Percentiles rank a stretch among this genome's conserved stretches.
Evolutionary conservation across 306 rosid genomes (phyloP).

Genomic region (Albizia julibrissin): DNA sequence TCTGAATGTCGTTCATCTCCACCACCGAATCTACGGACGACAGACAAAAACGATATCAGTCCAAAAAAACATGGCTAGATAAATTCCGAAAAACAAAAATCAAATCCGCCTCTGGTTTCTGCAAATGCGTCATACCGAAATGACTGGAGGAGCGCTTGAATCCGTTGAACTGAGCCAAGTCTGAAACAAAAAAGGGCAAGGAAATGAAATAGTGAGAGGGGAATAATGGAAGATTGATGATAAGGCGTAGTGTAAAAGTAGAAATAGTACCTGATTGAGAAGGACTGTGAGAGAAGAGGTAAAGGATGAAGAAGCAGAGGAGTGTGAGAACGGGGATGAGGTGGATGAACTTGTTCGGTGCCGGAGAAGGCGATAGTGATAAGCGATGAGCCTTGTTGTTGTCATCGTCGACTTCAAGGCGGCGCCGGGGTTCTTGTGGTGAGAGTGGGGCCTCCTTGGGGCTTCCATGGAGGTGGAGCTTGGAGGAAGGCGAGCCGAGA

Average conservation of each 20-base stretch:
- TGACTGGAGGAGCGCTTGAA: slow-evolving; percentile 40
- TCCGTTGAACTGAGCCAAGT: slow-evolving; percentile 68
- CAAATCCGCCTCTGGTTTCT: not conserved
- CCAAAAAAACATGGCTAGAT: not conserved
- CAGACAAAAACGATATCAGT: not conserved
- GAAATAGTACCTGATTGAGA: slow-evolving; percentile 54
- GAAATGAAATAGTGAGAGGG: not conserved
- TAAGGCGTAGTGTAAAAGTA: not conserved
- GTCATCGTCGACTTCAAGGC: slow-evolving; percentile 16
- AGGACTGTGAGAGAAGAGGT: slow-evolving; percentile 65
- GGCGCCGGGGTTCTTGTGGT: slow-evolving; percentile 39
- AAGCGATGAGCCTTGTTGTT: slow-evolving; percentile 42
- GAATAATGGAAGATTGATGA: not conserved
- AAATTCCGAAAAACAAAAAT: not conserved
- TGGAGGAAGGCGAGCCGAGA: slow-evolving; percentile 62
- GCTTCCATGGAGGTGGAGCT: slow-evolving; percentile 62
- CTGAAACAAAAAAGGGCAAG: slow-evolving; percentile 33
- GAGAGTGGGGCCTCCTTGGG: slow-evolving; percentile 32
- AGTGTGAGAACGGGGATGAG: slow-evolving; percentile 66
- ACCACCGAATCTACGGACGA: slow-evolving; percentile 26
- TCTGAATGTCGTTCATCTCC: slow-evolving; percentile 38
- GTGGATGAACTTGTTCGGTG: slow-evolving; percentile 55
- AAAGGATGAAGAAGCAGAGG: slow-evolving; percentile 70
- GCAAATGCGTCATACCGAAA: slow-evolving; percentile 46
- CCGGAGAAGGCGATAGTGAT: slow-evolving; percentile 40